phyloP scores from a whole-genome alignment of 768 basidiomycete genomes.

The Pleurotus pulmonarius region DNA sequence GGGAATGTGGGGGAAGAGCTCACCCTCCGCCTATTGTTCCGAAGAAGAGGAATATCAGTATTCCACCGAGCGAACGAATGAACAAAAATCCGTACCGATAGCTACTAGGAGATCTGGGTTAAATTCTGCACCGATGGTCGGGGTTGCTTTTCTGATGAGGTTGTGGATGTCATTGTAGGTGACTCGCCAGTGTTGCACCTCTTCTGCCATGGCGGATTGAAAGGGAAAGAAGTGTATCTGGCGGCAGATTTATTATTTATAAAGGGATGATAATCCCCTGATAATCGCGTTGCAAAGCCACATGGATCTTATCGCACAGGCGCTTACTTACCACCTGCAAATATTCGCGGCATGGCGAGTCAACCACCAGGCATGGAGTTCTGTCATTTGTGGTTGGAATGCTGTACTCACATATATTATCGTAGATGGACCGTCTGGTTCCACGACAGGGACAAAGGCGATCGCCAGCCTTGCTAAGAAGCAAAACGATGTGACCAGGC shows the following conservation, averaged over 20 bases:
- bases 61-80: background rate
- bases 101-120: slow-evolving; percentile 86
- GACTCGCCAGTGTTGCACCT: slow-evolving; percentile 59
- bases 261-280: slow-evolving; percentile 3
- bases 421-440: slow-evolving; percentile 29
- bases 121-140: slow-evolving; percentile 71
- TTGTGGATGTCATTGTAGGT: slow-evolving; percentile 96
- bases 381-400: background rate
- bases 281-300: background rate
- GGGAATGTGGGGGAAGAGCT: slow-evolving; percentile 25
- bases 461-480: slow-evolving; percentile 77
- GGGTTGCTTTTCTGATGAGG: slow-evolving; percentile 65
- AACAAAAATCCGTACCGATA: slow-evolving; percentile 48
- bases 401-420: slow-evolving; percentile 9
- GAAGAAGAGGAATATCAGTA: background rate
- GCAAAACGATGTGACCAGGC: slow-evolving; percentile 65
- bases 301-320: background rate
- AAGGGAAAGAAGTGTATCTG: background rate
- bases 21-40: slow-evolving; percentile 69
- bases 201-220: slow-evolving; percentile 28
- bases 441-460: slow-evolving; percentile 48
- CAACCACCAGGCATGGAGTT: slow-evolving; percentile 20
- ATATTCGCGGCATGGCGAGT: slow-evolving; percentile 3
- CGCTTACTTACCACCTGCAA: background rate
- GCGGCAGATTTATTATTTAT: background rate